Base-by-base conservation (phyloP, 2,329 filamentous ascomycete species). In the Ceratocystis harringtonii region DNA sequence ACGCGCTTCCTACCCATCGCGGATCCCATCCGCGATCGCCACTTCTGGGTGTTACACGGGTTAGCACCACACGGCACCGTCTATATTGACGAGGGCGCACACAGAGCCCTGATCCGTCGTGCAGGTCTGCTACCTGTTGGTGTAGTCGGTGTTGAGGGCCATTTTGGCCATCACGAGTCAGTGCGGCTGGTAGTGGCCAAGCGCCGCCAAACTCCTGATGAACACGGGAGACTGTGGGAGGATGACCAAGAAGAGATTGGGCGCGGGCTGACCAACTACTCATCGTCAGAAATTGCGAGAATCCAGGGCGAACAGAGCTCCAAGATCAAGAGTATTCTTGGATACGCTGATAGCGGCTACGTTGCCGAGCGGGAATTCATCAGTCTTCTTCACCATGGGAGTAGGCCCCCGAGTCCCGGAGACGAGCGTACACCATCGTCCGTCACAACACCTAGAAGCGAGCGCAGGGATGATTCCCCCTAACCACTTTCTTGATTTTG, bases 21-120 rank as follows among this genome's bases (percentile, higher is more conserved):
- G 0, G 85, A 89, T 30, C 92, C 92, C 0, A 94, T 97, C 67
- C 86, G 90, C 66, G 94, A 96, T 74, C 87, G 92, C 68, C 91
- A 94, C 73, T 97, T 99, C 80, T 99, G 94, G 94, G 86, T 99
- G 61, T 81, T 97, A 0, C 90, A 99, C 75, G 94, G 92, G 8
- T 84, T 96, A 10, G 86, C 87, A 28, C 90, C 94, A 0, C 92
- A 95, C 71, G 94, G 94, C 15, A 95, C 88, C 1, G 74, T 99
- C 30, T 97, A 90, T 76, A 95, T 99, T 70, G 94, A 99, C 77
- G 78, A 84, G n/a, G 94, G 94, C 52, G 92, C 92, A 2, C 86
- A 91, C 76, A 79, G 81, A 43, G 94, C 92, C 0, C 81, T 97
- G 2, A 78, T 85, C 17, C 85, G 86, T 72, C 95, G 95, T 76